A percentile compares a stretch with the other conserved stretches of the same genome.
phyloP scores from a whole-genome alignment of 1,284 basidiomycete species.

The Ganoderma lingzhi region DNA sequence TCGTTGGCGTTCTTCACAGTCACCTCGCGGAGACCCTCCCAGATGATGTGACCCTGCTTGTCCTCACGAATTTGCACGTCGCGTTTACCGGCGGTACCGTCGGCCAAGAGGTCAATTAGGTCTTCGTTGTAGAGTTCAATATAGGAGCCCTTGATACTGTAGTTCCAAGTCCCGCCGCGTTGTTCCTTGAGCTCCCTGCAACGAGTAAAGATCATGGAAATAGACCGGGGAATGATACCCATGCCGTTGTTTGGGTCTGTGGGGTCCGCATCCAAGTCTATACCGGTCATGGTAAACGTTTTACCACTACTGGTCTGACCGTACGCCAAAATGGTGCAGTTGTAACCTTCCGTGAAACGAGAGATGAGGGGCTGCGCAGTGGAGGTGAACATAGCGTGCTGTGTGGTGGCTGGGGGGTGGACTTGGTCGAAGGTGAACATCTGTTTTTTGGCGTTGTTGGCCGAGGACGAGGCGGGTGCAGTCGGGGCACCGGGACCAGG shows the following conservation, averaged over 20 bases:
- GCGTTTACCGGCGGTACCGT: slow-evolving; percentile 71
- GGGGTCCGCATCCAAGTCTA: slow-evolving; percentile 86
- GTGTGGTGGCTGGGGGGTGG: slow-evolving; percentile 82
- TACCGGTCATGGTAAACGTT: slow-evolving; percentile 96
- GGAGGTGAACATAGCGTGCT: slow-evolving; percentile 85
- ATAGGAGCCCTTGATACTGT: slow-evolving; percentile 84
- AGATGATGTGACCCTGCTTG: slow-evolving; percentile 96
- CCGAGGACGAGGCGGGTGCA: slow-evolving; percentile 59
- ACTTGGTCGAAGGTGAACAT: slow-evolving; percentile 95
- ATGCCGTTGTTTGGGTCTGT: slow-evolving; percentile 78
- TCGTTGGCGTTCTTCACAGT: slow-evolving; percentile 84
- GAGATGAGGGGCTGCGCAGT: slow-evolving; percentile 89
- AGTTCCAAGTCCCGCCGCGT: slow-evolving; percentile 77
- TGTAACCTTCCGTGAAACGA: slow-evolving; percentile 95
- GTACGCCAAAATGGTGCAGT: slow-evolving; percentile 97
- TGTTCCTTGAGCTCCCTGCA: slow-evolving; percentile 82
- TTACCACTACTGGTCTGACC: slow-evolving; percentile 98
- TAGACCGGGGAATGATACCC: slow-evolving; percentile 96
- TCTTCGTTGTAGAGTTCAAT: slow-evolving; percentile 99
- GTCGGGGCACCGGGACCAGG: slow-evolving; percentile 55
- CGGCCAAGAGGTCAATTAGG: slow-evolving; percentile 88
- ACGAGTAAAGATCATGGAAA: slow-evolving; percentile 88
- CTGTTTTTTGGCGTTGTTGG: slow-evolving; percentile 78
- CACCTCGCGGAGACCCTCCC: slow-evolving; percentile 94
- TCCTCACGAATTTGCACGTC: slow-evolving; percentile 97